A percentile compares a stretch with the other conserved stretches of the same genome.
Evolutionary conservation across 2,329 filamentous ascomycete genomes (phyloP).

Genomic region (Nigrospora sphaerica): DNA sequence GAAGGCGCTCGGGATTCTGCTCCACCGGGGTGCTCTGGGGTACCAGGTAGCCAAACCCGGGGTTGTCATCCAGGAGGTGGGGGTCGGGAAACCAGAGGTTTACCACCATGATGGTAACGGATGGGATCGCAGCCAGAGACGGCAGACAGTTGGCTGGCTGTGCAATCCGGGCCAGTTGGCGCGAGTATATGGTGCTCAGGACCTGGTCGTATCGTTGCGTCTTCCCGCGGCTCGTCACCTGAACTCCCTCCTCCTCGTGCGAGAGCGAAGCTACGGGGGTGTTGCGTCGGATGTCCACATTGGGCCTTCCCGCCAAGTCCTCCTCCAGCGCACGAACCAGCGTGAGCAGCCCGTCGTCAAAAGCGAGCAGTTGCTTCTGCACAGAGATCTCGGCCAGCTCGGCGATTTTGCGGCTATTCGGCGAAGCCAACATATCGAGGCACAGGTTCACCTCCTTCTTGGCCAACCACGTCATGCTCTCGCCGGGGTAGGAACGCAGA

Average conservation of each 20-base stretch:
- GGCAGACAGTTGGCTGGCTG: slow-evolving; percentile 29
- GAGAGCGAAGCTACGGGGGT: slow-evolving; percentile 41
- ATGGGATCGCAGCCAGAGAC: slow-evolving; percentile 45
- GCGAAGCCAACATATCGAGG: slow-evolving; percentile 14
- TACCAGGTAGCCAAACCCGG: slow-evolving; percentile 88
- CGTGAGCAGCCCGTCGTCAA: slow-evolving; percentile 54
- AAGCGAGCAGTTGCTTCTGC: slow-evolving; percentile 33
- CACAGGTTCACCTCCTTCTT: slow-evolving; percentile 12
- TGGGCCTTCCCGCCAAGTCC: slow-evolving; percentile 42
- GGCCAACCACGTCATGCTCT: slow-evolving; percentile 2
- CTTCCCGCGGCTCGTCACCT: slow-evolving; percentile 9
- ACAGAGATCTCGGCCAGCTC: slow-evolving; percentile 20
- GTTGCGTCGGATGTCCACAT: slow-evolving; percentile 51
- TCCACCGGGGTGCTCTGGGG: slow-evolving; percentile 63
- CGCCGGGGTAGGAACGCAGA: neutral
- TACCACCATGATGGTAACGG: slow-evolving; percentile 83
- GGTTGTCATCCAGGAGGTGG: slow-evolving; percentile 50
- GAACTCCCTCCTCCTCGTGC: slow-evolving; percentile 26
- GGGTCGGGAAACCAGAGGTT: slow-evolving; percentile 76
- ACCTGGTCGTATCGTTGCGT: slow-evolving; percentile 43
- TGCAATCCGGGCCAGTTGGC: slow-evolving; percentile 32
- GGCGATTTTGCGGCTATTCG: slow-evolving; percentile 10
- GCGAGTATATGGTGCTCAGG: slow-evolving; percentile 56
- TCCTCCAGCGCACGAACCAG: slow-evolving; percentile 47
- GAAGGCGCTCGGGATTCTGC: slow-evolving; percentile 72